phyloP scores from a whole-genome alignment of 768 basidiomycete species.

The Hygrophoropsis aurantiaca region DNA sequence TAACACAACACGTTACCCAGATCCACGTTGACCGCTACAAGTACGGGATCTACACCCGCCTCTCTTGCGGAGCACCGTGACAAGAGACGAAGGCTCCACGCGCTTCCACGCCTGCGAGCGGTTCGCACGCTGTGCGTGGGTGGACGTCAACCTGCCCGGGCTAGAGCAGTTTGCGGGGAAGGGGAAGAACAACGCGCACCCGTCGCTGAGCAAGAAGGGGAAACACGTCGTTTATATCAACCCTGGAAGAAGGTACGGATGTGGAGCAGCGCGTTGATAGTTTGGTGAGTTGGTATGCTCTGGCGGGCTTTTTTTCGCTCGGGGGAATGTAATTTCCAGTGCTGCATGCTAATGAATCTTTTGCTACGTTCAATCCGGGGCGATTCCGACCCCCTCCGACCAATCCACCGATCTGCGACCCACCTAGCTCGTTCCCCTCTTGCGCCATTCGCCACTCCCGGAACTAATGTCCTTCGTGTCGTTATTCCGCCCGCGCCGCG shows the following conservation, averaged over 20 bases:
- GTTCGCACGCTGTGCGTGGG: slow-evolving; percentile 67
- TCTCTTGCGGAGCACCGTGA: slow-evolving; percentile 58
- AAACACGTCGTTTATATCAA: slow-evolving; percentile 80
- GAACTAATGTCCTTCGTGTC: slow-evolving; percentile 81
- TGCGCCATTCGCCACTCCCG: slow-evolving; percentile 84
- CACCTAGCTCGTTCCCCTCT: slow-evolving; percentile 73
- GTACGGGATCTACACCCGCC: slow-evolving; percentile 59
- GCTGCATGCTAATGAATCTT: too few relatives aligned
- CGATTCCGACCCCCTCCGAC: too few relatives aligned
- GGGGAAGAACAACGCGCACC: too few relatives aligned
- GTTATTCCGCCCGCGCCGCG: slow-evolving; percentile 72
- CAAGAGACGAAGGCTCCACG: slow-evolving; percentile 57
- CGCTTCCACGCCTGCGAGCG: slow-evolving; percentile 96
- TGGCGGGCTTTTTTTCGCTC: too few relatives aligned
- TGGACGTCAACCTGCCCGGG: slow-evolving; percentile 46
- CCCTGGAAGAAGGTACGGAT: slow-evolving; percentile 67
- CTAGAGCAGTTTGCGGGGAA: too few relatives aligned
- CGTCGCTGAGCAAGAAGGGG: slow-evolving; percentile 48
- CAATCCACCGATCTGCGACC: slow-evolving; percentile 8
- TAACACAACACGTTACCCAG: too few relatives aligned
- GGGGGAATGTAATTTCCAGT: too few relatives aligned
- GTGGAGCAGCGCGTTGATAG: slow-evolving; percentile 45
- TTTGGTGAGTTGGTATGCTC: slow-evolving; percentile 52
- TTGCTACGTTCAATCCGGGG: too few relatives aligned
- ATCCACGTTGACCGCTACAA: slow-evolving; percentile 95